These are phyloP conservation scores for Trichoderma simmonsii DNA, from an alignment of 2,329 filamentous ascomycete species.

Conservation along the genomic window DNA sequence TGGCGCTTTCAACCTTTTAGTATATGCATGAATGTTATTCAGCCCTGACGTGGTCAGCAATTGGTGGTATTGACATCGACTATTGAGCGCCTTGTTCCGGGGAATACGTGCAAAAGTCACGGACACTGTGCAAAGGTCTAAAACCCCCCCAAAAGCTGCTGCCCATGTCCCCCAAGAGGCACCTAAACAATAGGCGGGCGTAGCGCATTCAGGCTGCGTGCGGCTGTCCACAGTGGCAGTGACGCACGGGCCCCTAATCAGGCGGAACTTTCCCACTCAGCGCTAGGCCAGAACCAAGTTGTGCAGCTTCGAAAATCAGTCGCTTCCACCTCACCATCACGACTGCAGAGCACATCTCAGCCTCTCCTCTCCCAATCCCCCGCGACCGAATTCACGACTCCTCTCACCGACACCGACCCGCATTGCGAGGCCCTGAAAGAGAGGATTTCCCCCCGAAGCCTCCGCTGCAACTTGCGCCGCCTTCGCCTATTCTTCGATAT, in stretches of 20 bases:
- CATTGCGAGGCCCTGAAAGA: conserved; percentile 22
- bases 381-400: conserved; percentile 23
- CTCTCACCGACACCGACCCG: conserved; percentile 19
- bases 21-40: not conserved
- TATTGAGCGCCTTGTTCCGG: not conserved
- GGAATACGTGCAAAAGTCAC: not conserved
- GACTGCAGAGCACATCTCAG: conserved; percentile 28
- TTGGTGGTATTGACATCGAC: not conserved
- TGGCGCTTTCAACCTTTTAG: not conserved
- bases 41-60: not conserved
- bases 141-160: not conserved
- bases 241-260: conserved; percentile 15
- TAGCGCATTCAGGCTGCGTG: not conserved
- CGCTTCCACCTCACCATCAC: conserved; percentile 29
- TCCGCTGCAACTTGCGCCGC: not conserved
- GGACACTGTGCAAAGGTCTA: not conserved
- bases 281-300: conserved; percentile 36
- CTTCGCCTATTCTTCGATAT: not conserved
- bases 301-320: conserved; percentile 32
- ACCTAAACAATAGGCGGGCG: not conserved
- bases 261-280: conserved; percentile 18
- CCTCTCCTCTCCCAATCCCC: conserved; percentile 20
- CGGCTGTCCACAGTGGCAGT: conserved; percentile 8
- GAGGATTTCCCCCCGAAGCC: conserved; percentile 12
- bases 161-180: not conserved